Evolutionary conservation across 805 yeast species (phyloP), one percentile per base, ranked within the genome.

Genomic region (Starmerella riodocensis): DNA sequence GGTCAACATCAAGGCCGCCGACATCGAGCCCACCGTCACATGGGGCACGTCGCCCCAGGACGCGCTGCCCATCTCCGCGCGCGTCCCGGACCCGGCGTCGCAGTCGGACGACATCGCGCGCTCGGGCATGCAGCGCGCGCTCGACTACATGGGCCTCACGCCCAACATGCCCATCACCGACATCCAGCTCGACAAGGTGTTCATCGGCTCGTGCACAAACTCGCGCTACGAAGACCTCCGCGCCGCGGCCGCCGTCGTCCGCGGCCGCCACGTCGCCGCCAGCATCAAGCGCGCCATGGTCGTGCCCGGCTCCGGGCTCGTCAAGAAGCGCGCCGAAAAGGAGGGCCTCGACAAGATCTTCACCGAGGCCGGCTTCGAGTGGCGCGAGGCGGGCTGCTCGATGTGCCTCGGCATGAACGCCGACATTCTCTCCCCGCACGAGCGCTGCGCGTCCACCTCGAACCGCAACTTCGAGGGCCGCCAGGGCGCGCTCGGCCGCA

Each of bases 11-110:
- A 67, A 78, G 49, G 94, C 93, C 38, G 63, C 69, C 20, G 97
- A 88, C 53, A 77, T 91, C 45, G 74, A 81, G 37, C 98, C 98
- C 51, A 91, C 98, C 19, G 84, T 91, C 46, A 91, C 98, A 20
- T 91, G 98, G 98, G 98, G 98, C 68, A 91, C 91, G 52, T 88
- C 97, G 54, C 98, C 98, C 24, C 97, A 91, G 65, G 98, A 91
- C 59, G 97, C 97, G 34, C 68, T 91, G 48, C 96, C 98, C 45
- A 86, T 91, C 54, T 78, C 93, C 13, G 94, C 82, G 27, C 55
- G 64, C 16, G 94, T 85, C 33, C 98, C 98, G 37, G 93, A 91
- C 58, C 98, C 98, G 46, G 59, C 75, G n/a, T 64, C 64, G 40
- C 62, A 53, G 20, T 70, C 73, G 21, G 60, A 67, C 25, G 82